Conservation (phyloP, 1,284 basidiomycete genomes). For the Porodaedalea pini region DNA sequence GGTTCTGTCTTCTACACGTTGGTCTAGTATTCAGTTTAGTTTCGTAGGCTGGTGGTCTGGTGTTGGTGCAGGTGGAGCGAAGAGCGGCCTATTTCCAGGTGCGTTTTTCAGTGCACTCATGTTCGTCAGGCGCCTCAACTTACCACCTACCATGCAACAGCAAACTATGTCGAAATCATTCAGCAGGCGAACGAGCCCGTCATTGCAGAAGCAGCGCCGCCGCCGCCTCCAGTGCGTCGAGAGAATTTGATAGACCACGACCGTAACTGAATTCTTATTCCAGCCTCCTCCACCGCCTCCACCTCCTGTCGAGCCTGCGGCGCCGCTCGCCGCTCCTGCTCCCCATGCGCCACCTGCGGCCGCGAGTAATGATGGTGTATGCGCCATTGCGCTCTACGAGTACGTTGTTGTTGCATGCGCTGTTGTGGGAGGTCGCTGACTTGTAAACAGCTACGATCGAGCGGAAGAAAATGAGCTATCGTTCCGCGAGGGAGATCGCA, state of each 20-base stretch:
- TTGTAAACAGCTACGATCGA: slow-evolving; percentile 65
- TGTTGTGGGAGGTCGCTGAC: background rate
- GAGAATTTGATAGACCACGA: background rate
- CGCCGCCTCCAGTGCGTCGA: slow-evolving; percentile 39
- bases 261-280: slow-evolving; percentile 11
- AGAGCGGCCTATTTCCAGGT: slow-evolving; percentile 77
- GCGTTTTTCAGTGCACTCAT: slow-evolving; percentile 20
- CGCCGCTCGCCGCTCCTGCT: slow-evolving; percentile 34
- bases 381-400: slow-evolving; percentile 78
- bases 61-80: slow-evolving; percentile 55
- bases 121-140: background rate
- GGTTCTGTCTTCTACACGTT: background rate
- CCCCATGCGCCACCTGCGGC: slow-evolving; percentile 31
- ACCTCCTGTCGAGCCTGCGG: slow-evolving; percentile 40
- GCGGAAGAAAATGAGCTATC: slow-evolving; percentile 87
- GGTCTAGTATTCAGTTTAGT: background rate
- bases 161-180: slow-evolving; percentile 80
- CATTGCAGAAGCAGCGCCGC: slow-evolving; percentile 35
- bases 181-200: slow-evolving; percentile 39
- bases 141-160: slow-evolving; percentile 29
- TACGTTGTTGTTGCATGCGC: slow-evolving; percentile 35
- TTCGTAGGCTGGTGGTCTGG: slow-evolving; percentile 72
- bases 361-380: slow-evolving; percentile 49
- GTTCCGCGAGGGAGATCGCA: slow-evolving; percentile 78
- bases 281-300: slow-evolving; percentile 35